Conservation (phyloP, 1,284 basidiomycete species). For the Ganoderma leucocontextum region DNA sequence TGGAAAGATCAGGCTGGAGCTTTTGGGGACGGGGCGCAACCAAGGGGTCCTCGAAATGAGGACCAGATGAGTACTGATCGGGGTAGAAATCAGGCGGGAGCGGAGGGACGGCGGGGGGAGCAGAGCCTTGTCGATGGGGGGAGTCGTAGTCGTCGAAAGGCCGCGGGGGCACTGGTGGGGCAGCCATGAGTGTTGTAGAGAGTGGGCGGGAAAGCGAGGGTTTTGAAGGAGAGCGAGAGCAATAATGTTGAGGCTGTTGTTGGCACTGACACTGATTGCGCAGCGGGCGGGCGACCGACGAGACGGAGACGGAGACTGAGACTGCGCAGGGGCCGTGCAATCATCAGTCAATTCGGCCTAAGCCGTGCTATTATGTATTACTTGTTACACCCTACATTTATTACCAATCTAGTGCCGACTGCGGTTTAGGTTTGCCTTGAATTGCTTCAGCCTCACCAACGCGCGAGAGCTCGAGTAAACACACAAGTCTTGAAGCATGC, state of each 20-base stretch:
- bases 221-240: not conserved
- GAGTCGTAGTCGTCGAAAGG: constrained; percentile 40
- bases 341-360: not conserved
- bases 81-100: constrained; percentile 47
- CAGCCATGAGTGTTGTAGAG: constrained; percentile 31
- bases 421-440: not conserved
- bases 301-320: not conserved
- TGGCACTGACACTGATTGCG: constrained; percentile 2
- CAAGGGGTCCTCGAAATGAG: constrained; percentile 66
- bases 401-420: not conserved
- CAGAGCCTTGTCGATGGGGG: constrained; percentile 14
- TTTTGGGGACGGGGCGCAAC: constrained; percentile 75
- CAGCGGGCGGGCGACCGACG: not conserved
- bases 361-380: not conserved
- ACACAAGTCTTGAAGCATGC: not conserved
- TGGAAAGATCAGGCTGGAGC: constrained; percentile 66
- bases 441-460: not conserved
- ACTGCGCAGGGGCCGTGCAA: not conserved
- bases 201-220: not conserved
- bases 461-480: not conserved
- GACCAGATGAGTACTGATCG: constrained; percentile 41
- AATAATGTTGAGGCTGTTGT: constrained; percentile 14
- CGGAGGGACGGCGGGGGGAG: constrained; percentile 53
- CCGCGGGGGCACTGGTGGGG: constrained; percentile 41
- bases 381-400: too few relatives aligned